Evolutionary conservation across 2,329 filamentous ascomycete genomes (phyloP), one percentile per base, ranked within the genome.

Genomic region (Claviceps paspali): DNA sequence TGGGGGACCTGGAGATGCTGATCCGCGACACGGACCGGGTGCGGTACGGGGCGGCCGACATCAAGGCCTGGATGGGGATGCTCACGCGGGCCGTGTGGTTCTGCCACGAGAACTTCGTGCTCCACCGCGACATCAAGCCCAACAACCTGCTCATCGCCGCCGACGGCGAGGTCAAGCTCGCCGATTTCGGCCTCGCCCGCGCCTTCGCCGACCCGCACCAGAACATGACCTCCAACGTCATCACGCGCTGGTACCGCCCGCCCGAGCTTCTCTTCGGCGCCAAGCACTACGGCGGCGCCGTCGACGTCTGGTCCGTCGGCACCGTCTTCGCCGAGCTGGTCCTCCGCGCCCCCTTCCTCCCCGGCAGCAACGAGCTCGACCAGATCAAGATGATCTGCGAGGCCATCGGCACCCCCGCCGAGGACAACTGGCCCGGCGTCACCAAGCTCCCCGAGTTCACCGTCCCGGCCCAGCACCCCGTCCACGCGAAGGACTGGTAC

Each of bases 21-120:
- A 93, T 94, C 56, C 83, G 84, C 56, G 87, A 96, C 59, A 76
- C 73, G 22, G 72, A 79, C 32, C 65, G 66, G 38, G 79, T 95
- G 33, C 75, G 77, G 38, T 96, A 96, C 57, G 82, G 82, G 43
- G 74, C 76, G 9, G 82, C 83, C 14, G 91, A 98, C 57, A 86
- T 96, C 58, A 98, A 98, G 59, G 82, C 86, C 12, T 98, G 91
- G 91, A 93, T 95, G 79, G 83, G 82, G 45, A 96, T 96, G 91
- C 71, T 96, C n/a, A 74, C 73, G 21, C 78, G 88, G 29, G 91
- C 82, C 19, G 76, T 96, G 21, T 93, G 85, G 79, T 98, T 93
- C 66, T 96, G 91, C 59, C 91, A 98, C 59, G 83, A 87, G 54
- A 92, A 91, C 57, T 88, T 81, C 50, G 75, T 98, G 14, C 70